Percentiles rank a stretch among this genome's conserved stretches.
phyloP scores from a whole-genome alignment of 2,329 filamentous ascomycete genomes.

The Aspergillus hortae region DNA sequence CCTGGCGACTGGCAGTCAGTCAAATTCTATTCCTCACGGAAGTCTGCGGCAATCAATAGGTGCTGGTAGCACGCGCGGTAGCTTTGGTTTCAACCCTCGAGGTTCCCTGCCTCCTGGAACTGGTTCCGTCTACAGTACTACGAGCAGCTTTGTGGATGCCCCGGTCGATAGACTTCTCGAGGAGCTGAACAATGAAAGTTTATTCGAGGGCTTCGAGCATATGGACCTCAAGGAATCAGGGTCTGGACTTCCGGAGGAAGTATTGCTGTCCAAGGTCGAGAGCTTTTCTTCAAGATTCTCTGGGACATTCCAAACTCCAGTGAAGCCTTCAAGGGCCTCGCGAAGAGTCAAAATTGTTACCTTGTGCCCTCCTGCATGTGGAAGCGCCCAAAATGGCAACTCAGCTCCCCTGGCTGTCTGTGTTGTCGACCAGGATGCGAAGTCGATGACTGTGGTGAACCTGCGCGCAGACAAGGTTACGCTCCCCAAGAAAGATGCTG shows the following conservation, averaged over 20 bases:
- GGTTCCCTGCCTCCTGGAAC: slow-evolving; percentile 54
- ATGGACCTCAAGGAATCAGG: slow-evolving; percentile 72
- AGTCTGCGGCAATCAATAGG: slow-evolving; percentile 69
- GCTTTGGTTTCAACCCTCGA: slow-evolving; percentile 53
- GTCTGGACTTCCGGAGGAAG: slow-evolving; percentile 67
- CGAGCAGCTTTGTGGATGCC: slow-evolving; percentile 64
- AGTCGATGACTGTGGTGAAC: slow-evolving; percentile 64
- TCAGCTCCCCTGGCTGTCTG: slow-evolving; percentile 49
- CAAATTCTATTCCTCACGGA: slow-evolving; percentile 35
- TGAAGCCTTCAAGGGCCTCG: slow-evolving; percentile 17
- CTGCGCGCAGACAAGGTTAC: slow-evolving; percentile 52
- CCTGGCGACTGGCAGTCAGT: slow-evolving; percentile 50
- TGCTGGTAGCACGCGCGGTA: slow-evolving; percentile 61
- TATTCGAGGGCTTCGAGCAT: slow-evolving; percentile 66
- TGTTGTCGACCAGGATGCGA: slow-evolving; percentile 66
- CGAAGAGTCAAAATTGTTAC: slow-evolving; percentile 56
- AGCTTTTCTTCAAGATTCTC: slow-evolving; percentile 58
- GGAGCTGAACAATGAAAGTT: slow-evolving; percentile 58
- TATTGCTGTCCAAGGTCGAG: slow-evolving; percentile 69
- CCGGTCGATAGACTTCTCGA: slow-evolving; percentile 69
- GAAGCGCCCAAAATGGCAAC: slow-evolving; percentile 28
- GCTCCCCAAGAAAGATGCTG: slow-evolving; percentile 23
- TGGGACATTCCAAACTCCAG: slow-evolving; percentile 25
- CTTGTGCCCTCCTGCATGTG: slow-evolving; percentile 48
- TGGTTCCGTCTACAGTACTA: slow-evolving; percentile 44